A percentile compares a stretch with the other conserved stretches of the same genome.
Conservation (phyloP, 257 asterid species). For the Buddleja alternifolia region DNA sequence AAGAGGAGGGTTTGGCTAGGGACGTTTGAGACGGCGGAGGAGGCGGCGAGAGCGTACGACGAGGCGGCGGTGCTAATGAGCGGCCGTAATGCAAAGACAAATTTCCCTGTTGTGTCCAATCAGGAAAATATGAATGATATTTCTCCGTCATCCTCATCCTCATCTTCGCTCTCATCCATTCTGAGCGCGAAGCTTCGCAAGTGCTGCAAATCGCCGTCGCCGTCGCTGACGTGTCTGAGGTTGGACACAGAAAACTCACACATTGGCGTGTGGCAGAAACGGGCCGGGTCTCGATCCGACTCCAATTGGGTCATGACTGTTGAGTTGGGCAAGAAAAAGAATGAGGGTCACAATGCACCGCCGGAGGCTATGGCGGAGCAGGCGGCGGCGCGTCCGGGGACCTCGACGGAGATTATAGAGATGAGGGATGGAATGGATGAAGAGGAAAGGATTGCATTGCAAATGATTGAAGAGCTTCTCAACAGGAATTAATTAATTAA, state of each 20-base stretch:
- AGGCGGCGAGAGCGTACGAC: conserved; percentile 81
- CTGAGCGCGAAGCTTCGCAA: conserved; percentile 74
- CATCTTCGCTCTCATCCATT: conserved; percentile 54
- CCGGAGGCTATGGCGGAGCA: conserved; percentile 20
- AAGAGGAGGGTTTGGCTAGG: conserved; percentile 91
- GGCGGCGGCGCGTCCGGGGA: conserved; percentile 15
- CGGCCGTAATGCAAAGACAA: conserved; percentile 78
- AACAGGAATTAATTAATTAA: conserved; percentile 43
- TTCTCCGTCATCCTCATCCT: conserved; percentile 26
- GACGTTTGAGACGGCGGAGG: conserved; percentile 87
- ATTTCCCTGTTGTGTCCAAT: conserved; percentile 54
- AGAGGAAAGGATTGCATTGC: conserved; percentile 72
- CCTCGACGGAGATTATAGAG: not conserved
- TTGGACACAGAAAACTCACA: conserved; percentile 82
- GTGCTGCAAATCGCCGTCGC: conserved; percentile 78
- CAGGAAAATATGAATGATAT: conserved; percentile 30
- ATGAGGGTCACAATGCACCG: not conserved
- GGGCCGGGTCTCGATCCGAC: conserved; percentile 80
- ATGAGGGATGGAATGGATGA: conserved; percentile 54
- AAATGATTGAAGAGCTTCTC: conserved; percentile 87
- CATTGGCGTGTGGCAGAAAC: conserved; percentile 94
- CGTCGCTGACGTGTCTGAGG: conserved; percentile 83
- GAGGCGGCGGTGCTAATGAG: conserved; percentile 82
- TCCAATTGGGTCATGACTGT: conserved; percentile 92
- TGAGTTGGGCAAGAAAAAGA: conserved; percentile 57